Conservation (phyloP, 257 asterid species). For the Solanum lycopersicoides region DNA sequence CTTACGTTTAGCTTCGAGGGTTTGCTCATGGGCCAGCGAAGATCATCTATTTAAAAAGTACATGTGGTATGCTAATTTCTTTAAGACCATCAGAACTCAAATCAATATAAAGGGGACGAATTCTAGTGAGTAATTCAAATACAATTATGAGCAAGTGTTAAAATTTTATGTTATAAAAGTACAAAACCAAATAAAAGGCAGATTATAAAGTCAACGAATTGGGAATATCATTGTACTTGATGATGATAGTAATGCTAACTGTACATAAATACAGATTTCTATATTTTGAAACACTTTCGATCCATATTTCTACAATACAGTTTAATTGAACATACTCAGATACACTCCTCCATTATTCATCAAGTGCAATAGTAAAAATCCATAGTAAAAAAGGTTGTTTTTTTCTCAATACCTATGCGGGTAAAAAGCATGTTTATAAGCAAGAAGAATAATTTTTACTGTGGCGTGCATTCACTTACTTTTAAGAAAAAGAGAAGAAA, state of each 20-base stretch:
- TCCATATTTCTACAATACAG: not conserved
- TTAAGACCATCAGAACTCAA: not conserved
- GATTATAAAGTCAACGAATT: not conserved
- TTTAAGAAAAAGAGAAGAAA: not conserved
- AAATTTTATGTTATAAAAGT: not conserved
- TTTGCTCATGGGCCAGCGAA: not conserved
- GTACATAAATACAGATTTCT: not conserved
- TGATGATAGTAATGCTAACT: not conserved
- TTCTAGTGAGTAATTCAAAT: not conserved
- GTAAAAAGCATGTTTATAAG: not conserved
- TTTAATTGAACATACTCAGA: not conserved
- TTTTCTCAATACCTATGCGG: not conserved
- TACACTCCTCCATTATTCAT: not conserved
- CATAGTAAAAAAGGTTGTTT: not conserved
- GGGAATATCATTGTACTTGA: not conserved
- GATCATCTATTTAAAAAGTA: not conserved
- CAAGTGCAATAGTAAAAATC: not conserved
- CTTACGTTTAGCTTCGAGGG: not conserved
- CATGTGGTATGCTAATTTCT: not conserved
- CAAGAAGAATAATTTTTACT: not conserved
- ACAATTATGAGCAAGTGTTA: not conserved
- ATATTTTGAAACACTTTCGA: not conserved
- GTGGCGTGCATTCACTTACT: not conserved
- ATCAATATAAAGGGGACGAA: not conserved
- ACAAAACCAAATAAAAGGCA: not conserved